Evolutionary conservation across 2,329 filamentous ascomycete genomes (phyloP).

Genomic region (Venturia carpophila): DNA sequence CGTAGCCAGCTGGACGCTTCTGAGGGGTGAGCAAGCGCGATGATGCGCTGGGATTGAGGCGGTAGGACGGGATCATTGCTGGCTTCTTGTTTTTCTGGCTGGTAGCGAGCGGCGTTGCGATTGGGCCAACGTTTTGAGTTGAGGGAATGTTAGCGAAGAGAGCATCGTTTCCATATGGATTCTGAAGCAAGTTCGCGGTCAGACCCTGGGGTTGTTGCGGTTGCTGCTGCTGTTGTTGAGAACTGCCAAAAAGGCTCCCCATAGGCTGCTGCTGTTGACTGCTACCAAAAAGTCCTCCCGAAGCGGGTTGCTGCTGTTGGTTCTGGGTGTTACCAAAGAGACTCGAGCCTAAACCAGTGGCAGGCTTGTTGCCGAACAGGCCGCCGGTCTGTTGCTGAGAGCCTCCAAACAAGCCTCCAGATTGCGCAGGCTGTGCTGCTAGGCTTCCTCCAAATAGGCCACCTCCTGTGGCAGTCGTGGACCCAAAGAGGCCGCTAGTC

Average conservation of each 20-base stretch:
- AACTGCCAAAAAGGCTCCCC: slow-evolving; percentile 46
- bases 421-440: slow-evolving; percentile 40
- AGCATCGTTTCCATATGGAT: slow-evolving; percentile 81
- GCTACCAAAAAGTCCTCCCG: slow-evolving; percentile 36
- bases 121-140: slow-evolving; percentile 69
- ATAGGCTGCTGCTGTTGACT: slow-evolving; percentile 34
- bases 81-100: slow-evolving; percentile 69
- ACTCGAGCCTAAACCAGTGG: slow-evolving; percentile 23
- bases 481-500: slow-evolving; percentile 28
- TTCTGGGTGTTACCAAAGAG: slow-evolving; percentile 20
- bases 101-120: slow-evolving; percentile 80
- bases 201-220: slow-evolving; percentile 46
- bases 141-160: slow-evolving; percentile 70
- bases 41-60: slow-evolving; percentile 72
- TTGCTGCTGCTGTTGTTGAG: slow-evolving; percentile 40
- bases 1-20: slow-evolving; percentile 65
- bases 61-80: slow-evolving; percentile 77
- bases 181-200: slow-evolving; percentile 67
- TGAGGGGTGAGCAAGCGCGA: slow-evolving; percentile 76
- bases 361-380: slow-evolving; percentile 34
- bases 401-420: slow-evolving; percentile 41
- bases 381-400: slow-evolving; percentile 31
- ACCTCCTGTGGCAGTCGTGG: slow-evolving; percentile 25
- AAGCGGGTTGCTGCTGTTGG: slow-evolving; percentile 30
- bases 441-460: slow-evolving; percentile 36